Evolutionary conservation across 768 basidiomycete genomes (phyloP).

Genomic region (Calocera viscosa): DNA sequence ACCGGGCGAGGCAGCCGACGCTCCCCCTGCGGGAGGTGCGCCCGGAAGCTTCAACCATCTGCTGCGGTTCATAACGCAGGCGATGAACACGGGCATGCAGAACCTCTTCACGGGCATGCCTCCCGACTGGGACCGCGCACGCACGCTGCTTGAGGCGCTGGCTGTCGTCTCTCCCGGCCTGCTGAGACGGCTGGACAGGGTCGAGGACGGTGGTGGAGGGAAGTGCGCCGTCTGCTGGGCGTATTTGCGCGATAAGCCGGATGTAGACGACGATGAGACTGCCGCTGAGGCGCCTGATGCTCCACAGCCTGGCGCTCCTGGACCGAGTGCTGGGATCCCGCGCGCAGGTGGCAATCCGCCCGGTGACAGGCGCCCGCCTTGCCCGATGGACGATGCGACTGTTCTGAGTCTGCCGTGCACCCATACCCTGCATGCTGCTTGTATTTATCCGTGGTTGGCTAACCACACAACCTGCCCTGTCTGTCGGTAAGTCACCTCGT

Average conservation of each 20-base stretch:
- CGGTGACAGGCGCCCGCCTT: neutral
- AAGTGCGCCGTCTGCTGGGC: conserved; percentile 3
- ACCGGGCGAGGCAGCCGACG: too few relatives aligned
- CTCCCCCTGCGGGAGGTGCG: neutral
- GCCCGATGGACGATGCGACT: neutral
- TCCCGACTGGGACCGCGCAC: neutral
- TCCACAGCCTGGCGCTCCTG: too few relatives aligned
- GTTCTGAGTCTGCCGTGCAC: conserved; percentile 1
- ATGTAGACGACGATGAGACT: neutral
- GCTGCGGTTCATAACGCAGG: neutral
- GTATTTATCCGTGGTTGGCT: neutral
- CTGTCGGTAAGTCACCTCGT: neutral
- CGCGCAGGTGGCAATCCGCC: neutral
- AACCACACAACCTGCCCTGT: conserved; percentile 6
- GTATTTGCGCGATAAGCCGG: neutral
- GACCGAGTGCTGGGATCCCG: too few relatives aligned
- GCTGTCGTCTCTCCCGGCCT: neutral
- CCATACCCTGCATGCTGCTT: neutral
- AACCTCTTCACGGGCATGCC: neutral
- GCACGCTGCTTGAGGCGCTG: neutral
- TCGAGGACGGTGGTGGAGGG: neutral
- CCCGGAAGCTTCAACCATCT: neutral
- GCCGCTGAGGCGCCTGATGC: too few relatives aligned
- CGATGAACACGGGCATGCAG: neutral
- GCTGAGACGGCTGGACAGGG: neutral